These are phyloP conservation scores for Albugo candida DNA, from an alignment of 352 stramenopile genomes.

Conservation along the genomic window DNA sequence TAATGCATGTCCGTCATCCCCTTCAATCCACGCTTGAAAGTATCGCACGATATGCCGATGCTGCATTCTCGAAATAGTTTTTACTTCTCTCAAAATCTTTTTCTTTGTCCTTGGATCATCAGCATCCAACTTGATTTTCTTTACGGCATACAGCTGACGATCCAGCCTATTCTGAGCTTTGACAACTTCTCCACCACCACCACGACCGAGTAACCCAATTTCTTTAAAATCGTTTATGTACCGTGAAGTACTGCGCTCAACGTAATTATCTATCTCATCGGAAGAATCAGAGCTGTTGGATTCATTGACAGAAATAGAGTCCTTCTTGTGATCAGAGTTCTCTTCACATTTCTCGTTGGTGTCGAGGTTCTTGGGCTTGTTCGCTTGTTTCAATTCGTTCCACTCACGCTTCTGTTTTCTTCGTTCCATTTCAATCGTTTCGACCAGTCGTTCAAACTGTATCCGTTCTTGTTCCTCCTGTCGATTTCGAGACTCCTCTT, in stretches of 20 bases:
- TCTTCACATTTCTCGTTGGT: slow-evolving; percentile 32
- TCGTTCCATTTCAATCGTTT: slow-evolving; percentile 38
- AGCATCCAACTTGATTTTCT: slow-evolving; percentile 71
- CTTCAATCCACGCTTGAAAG: slow-evolving; percentile 80
- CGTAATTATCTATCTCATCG: slow-evolving; percentile 18
- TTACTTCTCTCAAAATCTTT: slow-evolving; percentile 90
- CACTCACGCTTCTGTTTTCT: slow-evolving; percentile 30
- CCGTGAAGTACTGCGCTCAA: slow-evolving; percentile 37
- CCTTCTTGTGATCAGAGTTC: slow-evolving; percentile 14
- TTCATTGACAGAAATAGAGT: slow-evolving; percentile 8
- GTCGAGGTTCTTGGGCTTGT: slow-evolving; percentile 26
- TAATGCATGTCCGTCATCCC: slow-evolving; percentile 19
- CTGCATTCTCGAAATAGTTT: slow-evolving; percentile 91
- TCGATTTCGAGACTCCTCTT: slow-evolving; percentile 26
- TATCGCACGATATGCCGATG: slow-evolving; percentile 94
- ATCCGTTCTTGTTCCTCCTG: slow-evolving; percentile 38
- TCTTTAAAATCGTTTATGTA: slow-evolving; percentile 78
- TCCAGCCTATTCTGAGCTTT: slow-evolving; percentile 71
- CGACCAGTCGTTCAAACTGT: slow-evolving; percentile 59
- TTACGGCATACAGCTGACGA: slow-evolving; percentile 68
- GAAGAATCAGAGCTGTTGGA: slow-evolving; percentile 28
- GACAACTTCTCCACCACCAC: slow-evolving; percentile 65
- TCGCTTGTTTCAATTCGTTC: slow-evolving; percentile 12
- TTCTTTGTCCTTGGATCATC: slow-evolving; percentile 85
- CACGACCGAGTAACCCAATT: slow-evolving; percentile 56